A percentile compares a stretch with the other conserved stretches of the same genome.
phyloP scores from a whole-genome alignment of 805 yeast species.

The Metschnikowia hibisci region DNA sequence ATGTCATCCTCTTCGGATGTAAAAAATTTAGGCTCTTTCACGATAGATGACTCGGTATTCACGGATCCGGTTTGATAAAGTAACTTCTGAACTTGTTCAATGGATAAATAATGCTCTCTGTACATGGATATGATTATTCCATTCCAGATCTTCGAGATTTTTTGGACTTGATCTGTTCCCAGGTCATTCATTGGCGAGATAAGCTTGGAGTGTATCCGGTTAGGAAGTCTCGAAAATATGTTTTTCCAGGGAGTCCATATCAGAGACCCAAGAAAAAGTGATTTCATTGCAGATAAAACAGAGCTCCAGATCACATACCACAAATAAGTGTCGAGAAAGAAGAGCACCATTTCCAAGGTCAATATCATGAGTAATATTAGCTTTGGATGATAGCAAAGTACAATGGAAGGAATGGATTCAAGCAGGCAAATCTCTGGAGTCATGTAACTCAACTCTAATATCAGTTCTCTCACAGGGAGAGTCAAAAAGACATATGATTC shows the following conservation, averaged over 20 bases:
- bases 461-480: slow-evolving; percentile 76
- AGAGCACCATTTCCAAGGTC: slow-evolving; percentile 61
- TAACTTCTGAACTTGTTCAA: slow-evolving; percentile 67
- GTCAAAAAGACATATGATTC: slow-evolving; percentile 94
- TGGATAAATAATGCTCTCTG: slow-evolving; percentile 69
- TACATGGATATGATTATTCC: slow-evolving; percentile 80
- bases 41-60: slow-evolving; percentile 21
- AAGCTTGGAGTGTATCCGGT: slow-evolving; percentile 68
- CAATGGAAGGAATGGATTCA: slow-evolving; percentile 42
- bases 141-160: slow-evolving; percentile 72
- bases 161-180: slow-evolving; percentile 37
- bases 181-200: slow-evolving; percentile 26
- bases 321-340: slow-evolving; percentile 75
- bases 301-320: slow-evolving; percentile 87
- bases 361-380: slow-evolving; percentile 52
- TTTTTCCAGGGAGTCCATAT: slow-evolving; percentile 90
- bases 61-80: slow-evolving; percentile 53
- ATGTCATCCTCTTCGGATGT: slow-evolving; percentile 78
- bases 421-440: slow-evolving; percentile 62
- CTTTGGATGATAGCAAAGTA: slow-evolving; percentile 56
- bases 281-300: slow-evolving; percentile 63
- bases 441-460: slow-evolving; percentile 62
- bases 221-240: slow-evolving; percentile 70
- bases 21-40: slow-evolving; percentile 66
- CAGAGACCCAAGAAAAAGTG: slow-evolving; percentile 72